Evolutionary conservation across 306 rosid species (phyloP), one percentile per base, ranked within the genome.

Genomic region (Vachellia collinsii): DNA sequence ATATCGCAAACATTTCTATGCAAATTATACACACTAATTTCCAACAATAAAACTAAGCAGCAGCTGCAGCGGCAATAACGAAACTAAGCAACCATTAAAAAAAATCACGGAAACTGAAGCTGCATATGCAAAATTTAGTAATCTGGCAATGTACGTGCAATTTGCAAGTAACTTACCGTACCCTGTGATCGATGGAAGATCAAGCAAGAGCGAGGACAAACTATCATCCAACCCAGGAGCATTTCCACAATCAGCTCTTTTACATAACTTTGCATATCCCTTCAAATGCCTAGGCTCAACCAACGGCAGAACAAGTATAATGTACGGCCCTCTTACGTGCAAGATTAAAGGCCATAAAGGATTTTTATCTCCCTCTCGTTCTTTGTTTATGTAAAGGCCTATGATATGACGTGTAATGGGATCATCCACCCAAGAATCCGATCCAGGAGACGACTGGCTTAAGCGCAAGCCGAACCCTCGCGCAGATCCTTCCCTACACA

Each of bases 121-220:
- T 67, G 1, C 8, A 42, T 41, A 69, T 42, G 51, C 37, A 42
- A 41, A 20, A 42, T 4, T 22, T 43, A 69, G 53, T 42, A 38
- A 41, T 42, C 37, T 69, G 37, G 37, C 6, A 84, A 81, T 65
- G 84, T 72, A 66, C 70, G 53, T 42, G 76, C 81, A 81, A 85
- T 79, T 44, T 61, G 70, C 84, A 86, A 71, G 86, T 86, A 92
- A 93, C 89, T 87, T 90, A 87, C 88, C 94, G 76, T 93, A 95
- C 99, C 99, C 99, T 90, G 99, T 95, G 92, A 95, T 88, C 84
- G 97, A 93, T 1, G 94, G 98, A 86, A 91, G 93, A 80, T 90
- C 89, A 64, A 95, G 88, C 82, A 95, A 88, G 72, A 95, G 91
- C 48, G 98, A 91, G 77, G 99, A 93, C 66, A 95, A 85, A 80